These are phyloP conservation scores for Gloeophyllum trabeum DNA, from an alignment of 768 basidiomycete genomes.

Conservation along the genomic window DNA sequence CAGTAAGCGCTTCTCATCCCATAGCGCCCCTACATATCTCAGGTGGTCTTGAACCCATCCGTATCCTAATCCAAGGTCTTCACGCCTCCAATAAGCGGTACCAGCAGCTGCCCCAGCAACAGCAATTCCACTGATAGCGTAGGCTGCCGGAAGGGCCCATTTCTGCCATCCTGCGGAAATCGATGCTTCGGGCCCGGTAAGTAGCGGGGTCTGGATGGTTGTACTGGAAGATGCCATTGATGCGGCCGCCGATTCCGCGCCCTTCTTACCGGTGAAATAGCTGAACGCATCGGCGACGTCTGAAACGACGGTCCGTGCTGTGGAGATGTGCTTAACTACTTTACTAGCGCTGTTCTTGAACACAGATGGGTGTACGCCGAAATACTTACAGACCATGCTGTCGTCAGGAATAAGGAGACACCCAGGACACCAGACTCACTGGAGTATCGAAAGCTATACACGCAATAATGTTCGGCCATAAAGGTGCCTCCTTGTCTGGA, in stretches of 20 bases:
- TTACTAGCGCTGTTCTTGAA: slow-evolving; percentile 79
- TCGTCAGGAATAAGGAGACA: slow-evolving; percentile 1
- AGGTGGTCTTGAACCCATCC: slow-evolving; percentile 80
- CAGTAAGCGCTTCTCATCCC: slow-evolving; percentile 62
- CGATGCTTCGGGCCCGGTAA: slow-evolving; percentile 10
- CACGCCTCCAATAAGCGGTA: slow-evolving; percentile 72
- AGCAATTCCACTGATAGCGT: slow-evolving; percentile 61
- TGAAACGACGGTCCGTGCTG: slow-evolving; percentile 53
- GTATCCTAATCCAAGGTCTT: slow-evolving; percentile 61
- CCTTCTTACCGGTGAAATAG: slow-evolving; percentile 34
- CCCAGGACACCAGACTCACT: slow-evolving; percentile 30
- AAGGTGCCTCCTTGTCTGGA: slow-evolving; percentile 48
- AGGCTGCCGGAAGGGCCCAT: slow-evolving; percentile 56
- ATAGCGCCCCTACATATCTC: slow-evolving; percentile 78
- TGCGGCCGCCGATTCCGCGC: slow-evolving; percentile 10
- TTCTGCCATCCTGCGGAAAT: slow-evolving; percentile 32
- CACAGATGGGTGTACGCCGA: slow-evolving; percentile 76
- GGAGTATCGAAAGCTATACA: slow-evolving; percentile 88
- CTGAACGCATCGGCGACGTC: slow-evolving; percentile 49
- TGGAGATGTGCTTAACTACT: slow-evolving; percentile 55
- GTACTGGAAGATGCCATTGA: slow-evolving; percentile 17
- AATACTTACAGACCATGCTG: too few species aligned
- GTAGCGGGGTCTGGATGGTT: slow-evolving; percentile 20
- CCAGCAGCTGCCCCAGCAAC: slow-evolving; percentile 79
- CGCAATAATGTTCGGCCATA: slow-evolving; percentile 87